phyloP scores from a whole-genome alignment of 139 green algal genomes.

The Chlorella sp. region DNA sequence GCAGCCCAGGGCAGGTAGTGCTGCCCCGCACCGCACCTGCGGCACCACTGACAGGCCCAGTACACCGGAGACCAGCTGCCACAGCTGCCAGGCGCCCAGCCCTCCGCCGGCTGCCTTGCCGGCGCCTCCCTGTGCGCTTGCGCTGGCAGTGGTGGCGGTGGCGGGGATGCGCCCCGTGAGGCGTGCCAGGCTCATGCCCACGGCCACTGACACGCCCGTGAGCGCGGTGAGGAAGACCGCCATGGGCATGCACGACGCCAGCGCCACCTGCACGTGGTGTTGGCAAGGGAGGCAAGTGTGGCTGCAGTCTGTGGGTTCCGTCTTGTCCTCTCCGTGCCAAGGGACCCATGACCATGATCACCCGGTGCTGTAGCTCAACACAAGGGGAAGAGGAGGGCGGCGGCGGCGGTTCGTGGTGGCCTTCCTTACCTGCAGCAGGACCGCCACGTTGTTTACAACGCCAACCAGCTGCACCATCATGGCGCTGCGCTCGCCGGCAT shows the following conservation, averaged over 20 bases:
- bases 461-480: constrained; percentile 67
- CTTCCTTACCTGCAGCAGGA: constrained; percentile 77
- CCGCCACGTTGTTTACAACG: constrained; percentile 58
- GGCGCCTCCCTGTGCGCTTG: constrained; percentile 14
- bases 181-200: constrained; percentile 16
- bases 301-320: too few species aligned
- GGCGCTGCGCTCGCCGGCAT: constrained; percentile 52
- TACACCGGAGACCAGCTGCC: constrained; percentile 48
- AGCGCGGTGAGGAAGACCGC: constrained; percentile 23
- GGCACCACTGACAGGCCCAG: constrained; percentile 56
- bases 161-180: constrained; percentile 6
- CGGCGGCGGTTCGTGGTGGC: too few species aligned
- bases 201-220: constrained; percentile 7
- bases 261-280: constrained; percentile 27
- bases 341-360: too few species aligned
- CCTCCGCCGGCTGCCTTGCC: constrained; percentile 13
- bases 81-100: too few species aligned
- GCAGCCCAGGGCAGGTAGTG: too few species aligned
- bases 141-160: background rate
- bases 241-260: constrained; percentile 40
- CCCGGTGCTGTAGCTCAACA: too few species aligned
- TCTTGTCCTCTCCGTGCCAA: too few species aligned
- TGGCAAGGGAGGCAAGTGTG: background rate
- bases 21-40: too few species aligned
- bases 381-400: too few species aligned